Base-by-base conservation (phyloP, 768 basidiomycete genomes). In the Dacryopinax primogenitus region DNA sequence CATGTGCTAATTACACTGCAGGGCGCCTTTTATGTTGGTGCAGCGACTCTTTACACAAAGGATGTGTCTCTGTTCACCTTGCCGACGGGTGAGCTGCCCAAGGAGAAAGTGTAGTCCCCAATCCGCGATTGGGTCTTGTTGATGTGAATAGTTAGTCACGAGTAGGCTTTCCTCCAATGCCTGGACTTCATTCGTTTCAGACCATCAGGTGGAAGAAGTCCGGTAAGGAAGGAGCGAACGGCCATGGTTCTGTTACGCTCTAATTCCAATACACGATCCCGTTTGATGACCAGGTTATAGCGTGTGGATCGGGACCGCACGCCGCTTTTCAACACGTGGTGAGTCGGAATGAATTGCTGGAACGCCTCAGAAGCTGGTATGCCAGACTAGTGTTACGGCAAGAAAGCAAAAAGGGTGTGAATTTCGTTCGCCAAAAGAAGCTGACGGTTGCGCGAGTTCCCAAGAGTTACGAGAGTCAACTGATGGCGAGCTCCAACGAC, bases 181-280 rank as follows among this genome's bases (percentile, higher is more conserved):
- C 51, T 11, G 51, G 30, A 26, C 30, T 58, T 58, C 51, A 32
- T 58, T 58, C 51, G 51, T 21, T 58, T 32, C 51, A 26, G 4
- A 15, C 26, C 11, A 7, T 44, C 18, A 23, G 23, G 41, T 44
- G 41, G 18, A 18, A 18, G 41, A 44, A 18, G 41, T 44, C 18
- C 7, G 4, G 7, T 18, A 18, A 44, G 18, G 41, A 15, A 18
- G 23, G 7, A 23, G 12, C 51, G 30, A 28, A 58, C 18, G 51
- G 21, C 32, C 13, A 44, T 7, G 51, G 26, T 4, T 58, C 51
- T 58, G 51, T 58, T 28, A 58, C 51, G 51, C 26, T 30, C 26
- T 58, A 58, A 58, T 58, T 58, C 32, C 51, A 58, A 58, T 58
- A 58, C 51, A 58, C 51, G 51, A 58, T 6, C 3, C 51, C 41